Base-by-base conservation (phyloP, 352 stramenopile genomes). In the Pythium oligandrum region DNA sequence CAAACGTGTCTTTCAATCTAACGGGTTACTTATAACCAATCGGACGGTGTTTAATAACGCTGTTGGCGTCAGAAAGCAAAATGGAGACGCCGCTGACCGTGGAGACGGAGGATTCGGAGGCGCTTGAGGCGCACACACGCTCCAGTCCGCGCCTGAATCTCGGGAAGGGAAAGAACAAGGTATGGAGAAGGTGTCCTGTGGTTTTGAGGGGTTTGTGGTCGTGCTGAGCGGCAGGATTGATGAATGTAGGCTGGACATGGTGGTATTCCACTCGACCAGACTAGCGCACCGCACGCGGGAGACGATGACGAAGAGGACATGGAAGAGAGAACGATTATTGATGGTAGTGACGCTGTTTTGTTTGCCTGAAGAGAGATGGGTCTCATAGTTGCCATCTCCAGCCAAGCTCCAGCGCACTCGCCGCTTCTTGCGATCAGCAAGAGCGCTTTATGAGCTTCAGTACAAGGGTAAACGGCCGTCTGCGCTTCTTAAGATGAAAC, bases 361-460 rank as follows among this genome's bases (percentile, higher is more conserved):
- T 26, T 26, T 26, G 17, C 17, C 17, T 26, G 17, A 26, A 26
- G 17, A 26, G 17, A 26, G 17, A 26, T 26, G 17, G 17, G 17
- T 26, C 17, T 26, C 17, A 26, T 26, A 26, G 17, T 26, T 26
- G 6, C 7, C 11, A 7, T 48, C n/a, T 17, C 33, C 51, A 66
- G 58, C 12, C 3, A 40, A 66, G 17, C 36, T 36, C 4, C 42
- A 40, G 4, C 38, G 36, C 10, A 44, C 51, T 8, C 48, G 32
- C 8, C 34, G 52, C 6, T 66, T 57, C 40, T 49, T 66, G 31
- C 52, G 51, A n/a, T 53, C 58, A 26, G 46, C 43, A 11, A 40
- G 58, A 10, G 52, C 45, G 35, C 31, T 66, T 10, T 66, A 57
- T 36, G 33, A 55, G n/a, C 11, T 55, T 12, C 49, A 55, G 46